These are phyloP conservation scores for Penicillium lividum DNA, from an alignment of 495 filamentous ascomycete genomes.

Conservation along the genomic window DNA sequence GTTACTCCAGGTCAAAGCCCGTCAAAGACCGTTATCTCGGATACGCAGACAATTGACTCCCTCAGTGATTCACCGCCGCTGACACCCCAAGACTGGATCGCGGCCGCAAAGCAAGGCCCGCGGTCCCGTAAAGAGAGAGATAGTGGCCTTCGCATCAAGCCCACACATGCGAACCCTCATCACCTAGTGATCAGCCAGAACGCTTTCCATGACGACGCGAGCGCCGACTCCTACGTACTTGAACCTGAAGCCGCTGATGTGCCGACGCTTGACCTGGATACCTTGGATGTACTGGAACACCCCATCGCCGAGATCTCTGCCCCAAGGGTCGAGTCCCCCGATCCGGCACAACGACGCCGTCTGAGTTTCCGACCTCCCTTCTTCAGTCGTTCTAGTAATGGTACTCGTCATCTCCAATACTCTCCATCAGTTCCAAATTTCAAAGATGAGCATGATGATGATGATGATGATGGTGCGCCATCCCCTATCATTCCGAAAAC, in stretches of 20 bases:
- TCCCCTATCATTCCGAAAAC: slow-evolving; percentile 41
- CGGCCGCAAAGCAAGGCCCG: slow-evolving; percentile 36
- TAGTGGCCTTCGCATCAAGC: slow-evolving; percentile 10
- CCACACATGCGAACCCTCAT: slow-evolving; percentile 16
- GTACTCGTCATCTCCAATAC: slow-evolving; percentile 27
- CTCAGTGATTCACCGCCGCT: slow-evolving; percentile 28
- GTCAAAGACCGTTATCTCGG: slow-evolving; percentile 15
- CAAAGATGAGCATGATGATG: slow-evolving; percentile 24
- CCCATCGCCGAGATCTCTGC: slow-evolving; percentile 14
- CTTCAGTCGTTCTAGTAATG: slow-evolving; percentile 32
- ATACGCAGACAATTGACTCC: slow-evolving; percentile 11
- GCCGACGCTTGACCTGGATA: slow-evolving; percentile 36
- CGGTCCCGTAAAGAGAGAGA: slow-evolving; percentile 23
- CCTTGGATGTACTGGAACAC: slow-evolving; percentile 23
- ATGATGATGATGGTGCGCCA: slow-evolving; percentile 38
- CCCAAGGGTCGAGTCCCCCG: slow-evolving; percentile 21
- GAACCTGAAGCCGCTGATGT: slow-evolving; percentile 33
- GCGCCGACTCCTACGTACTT: slow-evolving; percentile 28
- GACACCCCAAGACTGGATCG: slow-evolving; percentile 48
- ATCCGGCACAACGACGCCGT: slow-evolving; percentile 32
- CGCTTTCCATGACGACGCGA: slow-evolving; percentile 29
- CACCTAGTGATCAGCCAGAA: slow-evolving; percentile 15
- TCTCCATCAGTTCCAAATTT: slow-evolving; percentile 29
- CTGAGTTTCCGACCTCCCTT: slow-evolving; percentile 41
- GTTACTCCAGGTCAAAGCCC: slow-evolving; percentile 28